A percentile compares a stretch with the other conserved stretches of the same genome.
Evolutionary conservation across 208 protist genomes (phyloP).

Genomic region (Crithidia brevicula): DNA sequence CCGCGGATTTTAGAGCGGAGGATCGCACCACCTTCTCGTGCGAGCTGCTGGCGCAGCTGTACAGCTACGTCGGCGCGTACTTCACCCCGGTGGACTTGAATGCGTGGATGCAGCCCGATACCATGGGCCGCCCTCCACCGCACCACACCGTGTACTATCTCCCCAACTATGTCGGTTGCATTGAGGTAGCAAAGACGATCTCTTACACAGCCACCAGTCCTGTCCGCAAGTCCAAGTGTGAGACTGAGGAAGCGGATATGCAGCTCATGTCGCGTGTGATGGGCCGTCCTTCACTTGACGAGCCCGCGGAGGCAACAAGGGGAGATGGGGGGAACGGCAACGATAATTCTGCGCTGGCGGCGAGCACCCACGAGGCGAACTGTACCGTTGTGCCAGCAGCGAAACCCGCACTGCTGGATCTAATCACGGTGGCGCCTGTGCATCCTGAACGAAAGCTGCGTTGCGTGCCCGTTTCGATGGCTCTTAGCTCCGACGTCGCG

Average conservation of each 20-base stretch:
- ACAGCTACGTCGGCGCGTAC: slow-evolving; percentile 63
- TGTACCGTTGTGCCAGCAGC: slow-evolving; percentile 14
- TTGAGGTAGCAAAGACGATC: slow-evolving; percentile 30
- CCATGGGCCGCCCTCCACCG: not conserved
- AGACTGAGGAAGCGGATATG: not conserved
- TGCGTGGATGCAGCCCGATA: slow-evolving; percentile 1
- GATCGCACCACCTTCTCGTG: slow-evolving; percentile 52
- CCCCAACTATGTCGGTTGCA: slow-evolving; percentile 31
- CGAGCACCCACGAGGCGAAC: slow-evolving; percentile 21
- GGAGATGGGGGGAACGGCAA: not conserved
- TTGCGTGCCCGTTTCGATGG: slow-evolving; percentile 25
- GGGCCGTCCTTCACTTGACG: slow-evolving; percentile 13
- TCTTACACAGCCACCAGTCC: slow-evolving; percentile 22
- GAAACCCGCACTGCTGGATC: slow-evolving; percentile 20
- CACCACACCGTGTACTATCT: slow-evolving; percentile 35
- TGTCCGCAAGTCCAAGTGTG: not conserved
- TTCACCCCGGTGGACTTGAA: slow-evolving; percentile 42
- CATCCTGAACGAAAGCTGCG: slow-evolving; percentile 21
- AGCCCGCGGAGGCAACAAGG: not conserved
- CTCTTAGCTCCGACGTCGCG: slow-evolving; percentile 23
- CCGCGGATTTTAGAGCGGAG: slow-evolving; percentile 52
- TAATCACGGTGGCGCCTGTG: slow-evolving; percentile 26
- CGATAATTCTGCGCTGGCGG: not conserved
- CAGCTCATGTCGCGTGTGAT: slow-evolving; percentile 16
- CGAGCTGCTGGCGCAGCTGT: slow-evolving; percentile 55